phyloP scores from a whole-genome alignment of 73 alveolate species.

The Tetrahymena elliotti region DNA sequence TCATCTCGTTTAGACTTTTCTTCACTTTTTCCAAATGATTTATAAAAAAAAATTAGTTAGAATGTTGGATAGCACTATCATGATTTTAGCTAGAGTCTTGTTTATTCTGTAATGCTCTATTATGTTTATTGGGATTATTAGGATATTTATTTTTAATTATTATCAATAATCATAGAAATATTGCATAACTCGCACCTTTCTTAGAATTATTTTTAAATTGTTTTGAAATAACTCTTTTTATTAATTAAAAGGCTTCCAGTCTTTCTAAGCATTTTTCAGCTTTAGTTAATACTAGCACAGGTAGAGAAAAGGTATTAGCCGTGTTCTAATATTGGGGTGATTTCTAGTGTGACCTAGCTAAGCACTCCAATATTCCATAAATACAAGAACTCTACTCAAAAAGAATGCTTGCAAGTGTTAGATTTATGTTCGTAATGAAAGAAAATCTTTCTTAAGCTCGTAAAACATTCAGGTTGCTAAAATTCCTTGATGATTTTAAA shows the following conservation, averaged over 20 bases:
- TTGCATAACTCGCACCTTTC: neutral
- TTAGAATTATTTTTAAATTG: neutral
- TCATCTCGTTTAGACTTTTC: neutral
- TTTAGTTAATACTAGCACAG: slow-evolving; percentile 52
- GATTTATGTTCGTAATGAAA: slow-evolving; percentile 27
- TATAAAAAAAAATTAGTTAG: neutral
- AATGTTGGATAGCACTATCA: neutral
- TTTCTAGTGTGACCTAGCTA: slow-evolving; percentile 48
- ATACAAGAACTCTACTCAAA: neutral
- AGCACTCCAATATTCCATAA: slow-evolving; percentile 32
- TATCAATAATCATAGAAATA: no score
- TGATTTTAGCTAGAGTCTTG: neutral
- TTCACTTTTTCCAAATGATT: neutral
- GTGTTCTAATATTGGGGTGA: slow-evolving; percentile 49
- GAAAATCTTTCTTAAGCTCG: slow-evolving; percentile 59
- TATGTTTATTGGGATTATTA: neutral
- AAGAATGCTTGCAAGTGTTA: slow-evolving; percentile 11
- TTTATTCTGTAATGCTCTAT: neutral
- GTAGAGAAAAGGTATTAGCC: slow-evolving; percentile 59
- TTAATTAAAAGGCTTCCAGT: slow-evolving; percentile 9
- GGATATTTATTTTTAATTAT: no score
- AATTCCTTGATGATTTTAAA: slow-evolving; percentile 53
- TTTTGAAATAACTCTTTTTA: neutral
- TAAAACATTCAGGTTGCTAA: slow-evolving; percentile 58
- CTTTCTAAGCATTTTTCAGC: slow-evolving; percentile 5